A percentile compares a stretch with the other conserved stretches of the same genome.
Conservation (phyloP, 345 rosid species). For the Brassica cretica region DNA sequence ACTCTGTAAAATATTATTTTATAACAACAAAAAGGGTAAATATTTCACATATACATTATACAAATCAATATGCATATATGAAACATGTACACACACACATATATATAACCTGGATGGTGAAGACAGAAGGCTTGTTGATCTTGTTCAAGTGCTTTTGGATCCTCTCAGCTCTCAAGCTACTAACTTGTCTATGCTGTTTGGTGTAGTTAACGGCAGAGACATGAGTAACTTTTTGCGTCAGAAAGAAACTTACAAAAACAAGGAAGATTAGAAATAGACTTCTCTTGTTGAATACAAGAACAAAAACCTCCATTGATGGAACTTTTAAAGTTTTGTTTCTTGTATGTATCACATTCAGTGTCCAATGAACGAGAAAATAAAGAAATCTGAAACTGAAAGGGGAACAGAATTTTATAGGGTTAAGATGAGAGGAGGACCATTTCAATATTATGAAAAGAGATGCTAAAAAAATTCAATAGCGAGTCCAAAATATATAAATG, state of each 20-base stretch:
- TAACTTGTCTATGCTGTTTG: constrained; percentile 53
- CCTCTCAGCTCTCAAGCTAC: constrained; percentile 72
- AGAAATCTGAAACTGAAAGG: constrained; percentile 31
- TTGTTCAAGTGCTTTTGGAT: constrained; percentile 76
- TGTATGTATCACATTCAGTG: constrained; percentile 50
- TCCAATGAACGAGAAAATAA: constrained; percentile 35
- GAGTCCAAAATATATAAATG: constrained; percentile 32
- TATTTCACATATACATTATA: constrained; percentile 9
- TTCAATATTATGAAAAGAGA: constrained; percentile 36
- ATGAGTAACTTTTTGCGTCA: constrained; percentile 24
- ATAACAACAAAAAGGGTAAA: constrained; percentile 2
- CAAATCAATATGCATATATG: background rate
- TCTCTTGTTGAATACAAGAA: constrained; percentile 20
- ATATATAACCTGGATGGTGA: constrained; percentile 74
- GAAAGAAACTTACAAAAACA: constrained; percentile 28
- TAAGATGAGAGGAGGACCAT: constrained; percentile 23
- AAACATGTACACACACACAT: background rate
- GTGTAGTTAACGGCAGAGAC: constrained; percentile 54
- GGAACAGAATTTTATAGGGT: constrained; percentile 10
- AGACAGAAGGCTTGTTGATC: constrained; percentile 79
- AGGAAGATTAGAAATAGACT: constrained; percentile 24
- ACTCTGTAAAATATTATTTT: constrained; percentile 42
- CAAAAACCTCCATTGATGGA: constrained; percentile 24
- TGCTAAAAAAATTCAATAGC: constrained; percentile 5
- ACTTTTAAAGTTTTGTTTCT: constrained; percentile 24